phyloP scores from a whole-genome alignment of 768 basidiomycete genomes.

The Boletus vinaceobasis region DNA sequence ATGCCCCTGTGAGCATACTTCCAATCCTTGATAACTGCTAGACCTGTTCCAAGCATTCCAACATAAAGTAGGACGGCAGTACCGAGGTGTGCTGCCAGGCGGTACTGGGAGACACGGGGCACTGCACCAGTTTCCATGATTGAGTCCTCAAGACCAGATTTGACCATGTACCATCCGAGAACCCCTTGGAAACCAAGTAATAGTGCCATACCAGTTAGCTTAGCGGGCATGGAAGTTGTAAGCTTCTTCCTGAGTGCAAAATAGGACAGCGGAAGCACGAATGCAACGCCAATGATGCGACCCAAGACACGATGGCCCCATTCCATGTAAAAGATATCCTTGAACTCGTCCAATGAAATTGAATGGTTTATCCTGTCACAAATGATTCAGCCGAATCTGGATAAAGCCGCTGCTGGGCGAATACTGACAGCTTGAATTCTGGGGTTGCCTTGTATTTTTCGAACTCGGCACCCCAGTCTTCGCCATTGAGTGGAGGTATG shows the following conservation, averaged over 20 bases:
- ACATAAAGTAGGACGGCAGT: slow-evolving; percentile 88
- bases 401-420: neutral
- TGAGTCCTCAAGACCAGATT: slow-evolving; percentile 86
- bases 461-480: slow-evolving; percentile 85
- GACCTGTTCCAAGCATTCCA: slow-evolving; percentile 83
- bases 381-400: neutral
- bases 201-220: slow-evolving; percentile 67
- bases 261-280: slow-evolving; percentile 82
- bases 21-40: slow-evolving; percentile 77
- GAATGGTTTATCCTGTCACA: slow-evolving; percentile 75
- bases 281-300: slow-evolving; percentile 77
- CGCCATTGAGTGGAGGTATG: slow-evolving; percentile 72
- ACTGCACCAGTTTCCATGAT: slow-evolving; percentile 78
- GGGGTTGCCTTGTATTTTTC: slow-evolving; percentile 92
- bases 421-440: slow-evolving; percentile 87
- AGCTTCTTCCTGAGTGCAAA: slow-evolving; percentile 72
- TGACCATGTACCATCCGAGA: slow-evolving; percentile 99
- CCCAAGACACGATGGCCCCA: slow-evolving; percentile 95
- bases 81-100: slow-evolving; percentile 92
- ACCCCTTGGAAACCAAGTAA: slow-evolving; percentile 90
- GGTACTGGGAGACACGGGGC: slow-evolving; percentile 94
- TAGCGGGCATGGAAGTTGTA: slow-evolving; percentile 54
- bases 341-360: slow-evolving; percentile 87
- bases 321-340: slow-evolving; percentile 97
- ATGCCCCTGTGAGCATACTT: slow-evolving; percentile 54